Base-by-base conservation (phyloP, 2,329 filamentous ascomycete species). In the Sarocladium kiliense region DNA sequence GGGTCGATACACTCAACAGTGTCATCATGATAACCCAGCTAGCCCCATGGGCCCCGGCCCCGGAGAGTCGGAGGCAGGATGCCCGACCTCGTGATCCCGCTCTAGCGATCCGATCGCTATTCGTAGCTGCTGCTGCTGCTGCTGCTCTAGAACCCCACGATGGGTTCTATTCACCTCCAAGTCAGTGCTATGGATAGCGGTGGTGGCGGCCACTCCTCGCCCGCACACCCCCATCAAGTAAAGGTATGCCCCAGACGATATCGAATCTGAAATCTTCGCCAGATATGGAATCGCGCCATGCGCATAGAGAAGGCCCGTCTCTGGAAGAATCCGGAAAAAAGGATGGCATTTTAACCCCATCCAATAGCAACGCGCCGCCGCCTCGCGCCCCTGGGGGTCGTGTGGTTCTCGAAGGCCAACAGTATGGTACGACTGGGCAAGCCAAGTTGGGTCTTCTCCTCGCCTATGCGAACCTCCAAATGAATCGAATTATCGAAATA, bases 241-340 rank as follows among this genome's bases (percentile, higher is more conserved):
- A 21, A 21, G 47, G 27, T 10, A 27, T 34, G 26, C 47, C 47
- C 47, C 47, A 32, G 47, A 32, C 30, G 18, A 23, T 34, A 51
- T 19, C 18, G 19, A 34, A 51, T 51, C 47, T 51, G 47, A 51
- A 51, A 51, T 51, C 30, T 36, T 21, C 26, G 12, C 18, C 16
- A 19, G 18, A 49, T 30, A 30, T n/a, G 44, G 44, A 7, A 49
- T 49, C 23, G 44, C 44, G 25, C 44, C 18, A 36, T 14, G 16
- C 30, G 26, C 27, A 51, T 51, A 27, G 30, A 51, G 27, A 51
- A 51, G 41, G 44, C 10, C 47, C 47, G 47, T 34, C 47, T 36
- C 47, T 51, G 47, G 47, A 32, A 51, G 47, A 51, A 51, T 51
- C 27, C 47, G 47, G 47, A 25, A 51, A 51, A 51, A 51, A 23